Evolutionary conservation across 2,329 filamentous ascomycete genomes (phyloP).

Genomic region (Neopestalotiopsis sp.): DNA sequence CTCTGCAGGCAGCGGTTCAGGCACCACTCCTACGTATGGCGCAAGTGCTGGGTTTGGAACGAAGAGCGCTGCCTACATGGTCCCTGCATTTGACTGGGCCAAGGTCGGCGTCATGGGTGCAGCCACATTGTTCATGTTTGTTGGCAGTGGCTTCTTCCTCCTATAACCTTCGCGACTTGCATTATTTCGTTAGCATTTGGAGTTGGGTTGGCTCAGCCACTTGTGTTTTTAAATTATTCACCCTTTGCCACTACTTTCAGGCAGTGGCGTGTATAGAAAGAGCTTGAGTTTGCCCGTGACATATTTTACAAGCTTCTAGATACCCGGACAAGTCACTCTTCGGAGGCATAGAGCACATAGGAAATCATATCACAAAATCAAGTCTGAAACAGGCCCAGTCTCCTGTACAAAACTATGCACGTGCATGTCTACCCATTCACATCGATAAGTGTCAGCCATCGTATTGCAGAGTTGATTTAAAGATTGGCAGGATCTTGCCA

Average conservation of each 20-base stretch:
- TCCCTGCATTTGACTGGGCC: slow-evolving; percentile 28
- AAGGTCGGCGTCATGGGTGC: slow-evolving; percentile 33
- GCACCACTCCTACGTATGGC: slow-evolving; percentile 35
- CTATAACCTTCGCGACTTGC: slow-evolving; percentile 15
- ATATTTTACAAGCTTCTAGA: background rate
- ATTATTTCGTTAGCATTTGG: background rate
- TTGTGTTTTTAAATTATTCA: background rate
- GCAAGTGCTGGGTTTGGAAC: slow-evolving; percentile 42
- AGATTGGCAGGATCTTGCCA: too few relatives aligned
- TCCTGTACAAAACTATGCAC: too few relatives aligned
- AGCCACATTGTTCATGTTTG: slow-evolving; percentile 36
- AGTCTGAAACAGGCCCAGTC: too few relatives aligned
- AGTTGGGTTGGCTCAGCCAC: background rate
- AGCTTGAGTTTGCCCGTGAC: background rate
- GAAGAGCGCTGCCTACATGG: slow-evolving; percentile 24
- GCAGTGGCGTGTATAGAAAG: background rate
- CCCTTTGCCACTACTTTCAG: background rate
- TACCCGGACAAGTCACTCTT: background rate
- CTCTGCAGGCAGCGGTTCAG: slow-evolving; percentile 27
- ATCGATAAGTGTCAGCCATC: too few relatives aligned
- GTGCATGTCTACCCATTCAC: too few relatives aligned
- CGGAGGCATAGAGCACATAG: background rate
- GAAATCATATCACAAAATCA: background rate
- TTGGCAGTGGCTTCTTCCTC: slow-evolving; percentile 40
- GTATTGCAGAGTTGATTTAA: too few relatives aligned